Evolutionary conservation across 805 yeast species (phyloP), one percentile per base, ranked within the genome.

Genomic region (Aciculoconidium aculeatum): DNA sequence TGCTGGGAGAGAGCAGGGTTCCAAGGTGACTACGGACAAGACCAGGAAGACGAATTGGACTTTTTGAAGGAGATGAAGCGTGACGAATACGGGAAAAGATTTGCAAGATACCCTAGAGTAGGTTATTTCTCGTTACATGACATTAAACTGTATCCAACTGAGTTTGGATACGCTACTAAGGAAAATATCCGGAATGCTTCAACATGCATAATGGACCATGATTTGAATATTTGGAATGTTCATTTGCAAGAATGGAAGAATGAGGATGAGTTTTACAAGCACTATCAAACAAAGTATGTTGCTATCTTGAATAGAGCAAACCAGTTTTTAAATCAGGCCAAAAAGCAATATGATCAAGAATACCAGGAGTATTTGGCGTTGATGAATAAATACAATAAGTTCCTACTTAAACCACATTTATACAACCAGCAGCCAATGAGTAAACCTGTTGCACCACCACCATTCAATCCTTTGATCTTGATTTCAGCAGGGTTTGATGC

Each of bases 401-500:
- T 41, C 28, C 31, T 52, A 22, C 29, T 42, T 7, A 59, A 56
- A 37, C 59, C 62, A 3, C 58, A 53, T 33, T 36, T 53, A 23
- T 51, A 43, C 33, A 41, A 38, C 23, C 28, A 28, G 15, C 54
- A 44, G 26, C 48, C 57, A 7, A 33, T 52, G 8, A 30, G 34
- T 11, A 49, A 57, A 34, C 66, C 64, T 13, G 36, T 28, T 2
- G 58, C 64, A 4, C 69, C 67, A 4, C 55, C 48, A 6, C 53
- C 58, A 1, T 62, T 58, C 43, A 61, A 60, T 36, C 67, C 71
- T 7, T 42, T 83, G 35, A 72, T 85, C 3, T 68, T 80, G n/a
- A 65, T 84, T 1, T 82, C 94, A 24, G 88, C 94, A 0, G 95
- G 95, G 2, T 85, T 84, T 50, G 95, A 84, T 56, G 94, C 92